Evolutionary conservation across 805 yeast genomes (phyloP).

Genomic region (Yarrowia sp.): DNA sequence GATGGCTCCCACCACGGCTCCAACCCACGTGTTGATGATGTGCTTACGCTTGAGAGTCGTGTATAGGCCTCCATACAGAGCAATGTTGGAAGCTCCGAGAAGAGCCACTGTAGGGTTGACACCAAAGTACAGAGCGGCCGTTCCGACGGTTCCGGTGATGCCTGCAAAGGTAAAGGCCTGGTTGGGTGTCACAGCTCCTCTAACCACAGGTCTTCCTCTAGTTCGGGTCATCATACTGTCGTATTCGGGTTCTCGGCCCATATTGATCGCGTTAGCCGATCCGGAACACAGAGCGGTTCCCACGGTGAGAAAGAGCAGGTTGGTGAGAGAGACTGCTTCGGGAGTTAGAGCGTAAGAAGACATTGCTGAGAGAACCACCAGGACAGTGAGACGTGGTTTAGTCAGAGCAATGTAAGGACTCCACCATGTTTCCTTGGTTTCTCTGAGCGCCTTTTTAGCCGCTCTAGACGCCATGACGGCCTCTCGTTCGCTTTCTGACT

Average conservation of each 20-base stretch:
- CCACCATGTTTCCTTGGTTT: not conserved
- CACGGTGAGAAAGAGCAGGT: constrained; percentile 66
- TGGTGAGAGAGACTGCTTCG: constrained; percentile 65
- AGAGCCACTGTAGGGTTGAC: constrained; percentile 82
- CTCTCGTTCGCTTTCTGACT: constrained; percentile 14
- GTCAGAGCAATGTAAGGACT: constrained; percentile 66
- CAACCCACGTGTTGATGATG: constrained; percentile 95
- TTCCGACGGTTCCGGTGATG: constrained; percentile 67
- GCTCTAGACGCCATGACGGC: constrained; percentile 10
- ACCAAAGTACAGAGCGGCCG: constrained; percentile 65
- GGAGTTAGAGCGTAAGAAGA: constrained; percentile 95
- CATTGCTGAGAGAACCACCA: constrained; percentile 87
- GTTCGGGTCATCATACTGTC: constrained; percentile 89
- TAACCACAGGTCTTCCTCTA: constrained; percentile 82
- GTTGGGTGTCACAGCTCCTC: constrained; percentile 68
- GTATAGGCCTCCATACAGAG: constrained; percentile 83
- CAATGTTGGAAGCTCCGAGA: constrained; percentile 78
- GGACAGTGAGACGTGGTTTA: constrained; percentile 82
- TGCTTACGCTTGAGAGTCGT: constrained; percentile 84
- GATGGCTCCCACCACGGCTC: constrained; percentile 97
- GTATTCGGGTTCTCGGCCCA: constrained; percentile 92
- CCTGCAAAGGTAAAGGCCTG: constrained; percentile 85
- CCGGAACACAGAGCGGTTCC: constrained; percentile 91
- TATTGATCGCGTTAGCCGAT: constrained; percentile 93
- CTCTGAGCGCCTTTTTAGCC: constrained; percentile 13